Conservation (phyloP, 495 filamentous ascomycete species). For the Tuber magnatum region DNA sequence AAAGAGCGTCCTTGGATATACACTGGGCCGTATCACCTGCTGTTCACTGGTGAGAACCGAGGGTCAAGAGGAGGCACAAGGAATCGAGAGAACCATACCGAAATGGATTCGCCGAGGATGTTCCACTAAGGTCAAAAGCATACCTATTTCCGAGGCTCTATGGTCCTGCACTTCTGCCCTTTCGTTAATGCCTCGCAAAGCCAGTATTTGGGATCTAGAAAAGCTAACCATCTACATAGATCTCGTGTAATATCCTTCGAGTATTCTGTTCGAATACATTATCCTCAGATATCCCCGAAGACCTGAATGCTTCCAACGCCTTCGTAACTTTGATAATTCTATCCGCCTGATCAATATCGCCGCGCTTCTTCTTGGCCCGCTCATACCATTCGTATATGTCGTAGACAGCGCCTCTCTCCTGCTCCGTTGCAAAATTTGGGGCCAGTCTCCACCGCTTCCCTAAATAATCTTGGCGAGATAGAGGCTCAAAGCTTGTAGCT, state of each 20-base stretch:
- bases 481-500: constrained; percentile 24
- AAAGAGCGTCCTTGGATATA: constrained; percentile 27
- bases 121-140: constrained; percentile 42
- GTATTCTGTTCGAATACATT: constrained; percentile 26
- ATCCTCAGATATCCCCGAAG: constrained; percentile 13
- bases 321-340: constrained; percentile 43
- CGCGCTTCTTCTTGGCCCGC: constrained; percentile 35
- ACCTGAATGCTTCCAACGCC: constrained; percentile 25
- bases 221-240: constrained; percentile 45
- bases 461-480: constrained; percentile 41
- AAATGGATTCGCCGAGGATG: constrained; percentile 44
- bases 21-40: constrained; percentile 17
- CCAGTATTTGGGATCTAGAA: background rate
- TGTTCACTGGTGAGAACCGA: constrained; percentile 7
- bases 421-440: constrained; percentile 36
- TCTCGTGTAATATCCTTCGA: constrained; percentile 42
- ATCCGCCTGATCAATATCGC: constrained; percentile 20
- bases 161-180: constrained; percentile 46
- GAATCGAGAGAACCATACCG: constrained; percentile 22
- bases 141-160: constrained; percentile 42
- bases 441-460: constrained; percentile 24
- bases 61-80: background rate
- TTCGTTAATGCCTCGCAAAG: background rate
- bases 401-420: constrained; percentile 41
- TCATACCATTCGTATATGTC: constrained; percentile 43